phyloP scores from a whole-genome alignment of 768 basidiomycete species.

The Phylloporus sp. region DNA sequence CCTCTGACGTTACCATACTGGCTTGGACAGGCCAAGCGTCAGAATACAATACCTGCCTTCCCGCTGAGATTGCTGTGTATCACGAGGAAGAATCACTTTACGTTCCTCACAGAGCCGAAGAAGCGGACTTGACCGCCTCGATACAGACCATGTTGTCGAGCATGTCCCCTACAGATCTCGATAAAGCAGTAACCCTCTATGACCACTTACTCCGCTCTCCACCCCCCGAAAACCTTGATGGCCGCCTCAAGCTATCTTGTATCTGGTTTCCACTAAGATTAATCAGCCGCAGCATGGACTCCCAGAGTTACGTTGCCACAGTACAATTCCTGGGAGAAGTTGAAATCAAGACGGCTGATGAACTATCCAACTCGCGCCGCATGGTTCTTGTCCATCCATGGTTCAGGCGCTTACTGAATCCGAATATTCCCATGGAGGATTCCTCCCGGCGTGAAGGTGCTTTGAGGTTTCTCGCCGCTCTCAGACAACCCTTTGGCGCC shows the following conservation, averaged over 20 bases:
- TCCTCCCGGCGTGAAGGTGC: neutral
- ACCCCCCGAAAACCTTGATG: constrained; percentile 6
- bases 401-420: constrained; percentile 2
- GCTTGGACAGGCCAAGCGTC: constrained; percentile 17
- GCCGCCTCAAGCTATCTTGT: constrained; percentile 12
- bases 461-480: constrained; percentile 2
- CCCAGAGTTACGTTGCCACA: neutral
- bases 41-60: constrained; percentile 21
- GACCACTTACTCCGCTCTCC: constrained; percentile 1
- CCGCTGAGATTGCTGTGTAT: constrained; percentile 16
- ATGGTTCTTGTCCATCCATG: constrained; percentile 17
- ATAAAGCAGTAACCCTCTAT: constrained; percentile 4
- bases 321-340: constrained; percentile 1
- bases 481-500: constrained; percentile 14
- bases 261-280: constrained; percentile 3
- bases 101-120: neutral
- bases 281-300: neutral
- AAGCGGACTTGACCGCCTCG: neutral
- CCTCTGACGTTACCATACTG: constrained; percentile 14
- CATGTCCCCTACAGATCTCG: neutral
- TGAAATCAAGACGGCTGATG: constrained; percentile 1
- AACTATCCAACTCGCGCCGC: constrained; percentile 2
- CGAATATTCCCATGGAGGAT: neutral
- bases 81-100: neutral
- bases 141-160: neutral